These are phyloP conservation scores for Penicillium alfredii DNA, from an alignment of 495 filamentous ascomycete genomes.

Conservation along the genomic window DNA sequence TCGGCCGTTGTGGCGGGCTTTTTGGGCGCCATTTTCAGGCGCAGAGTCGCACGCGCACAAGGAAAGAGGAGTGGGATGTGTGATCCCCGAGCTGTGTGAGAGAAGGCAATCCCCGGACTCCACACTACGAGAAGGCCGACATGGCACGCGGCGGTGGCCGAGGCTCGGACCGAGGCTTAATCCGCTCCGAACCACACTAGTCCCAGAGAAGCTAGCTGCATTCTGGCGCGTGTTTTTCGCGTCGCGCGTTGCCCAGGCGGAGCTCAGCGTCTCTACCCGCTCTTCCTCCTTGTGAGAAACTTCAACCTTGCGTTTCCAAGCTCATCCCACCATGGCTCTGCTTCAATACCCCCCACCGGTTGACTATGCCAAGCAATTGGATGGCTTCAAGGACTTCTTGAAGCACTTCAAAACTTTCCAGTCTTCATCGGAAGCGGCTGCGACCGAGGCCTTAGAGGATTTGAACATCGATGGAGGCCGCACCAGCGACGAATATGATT, in stretches of 20 bases:
- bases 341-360: constrained; percentile 67
- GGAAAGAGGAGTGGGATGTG: constrained; percentile 9
- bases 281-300: too few species aligned
- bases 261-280: constrained; percentile 11
- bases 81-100: constrained; percentile 9
- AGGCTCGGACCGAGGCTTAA: constrained; percentile 31
- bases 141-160: too few species aligned
- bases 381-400: constrained; percentile 83
- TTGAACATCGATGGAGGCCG: constrained; percentile 83
- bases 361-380: constrained; percentile 81
- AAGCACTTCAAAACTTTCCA: constrained; percentile 77
- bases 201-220: constrained; percentile 7
- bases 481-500: constrained; percentile 89
- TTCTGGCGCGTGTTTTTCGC: constrained; percentile 10
- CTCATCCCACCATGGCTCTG: constrained; percentile 62
- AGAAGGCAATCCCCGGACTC: constrained; percentile 28
- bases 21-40: constrained; percentile 54
- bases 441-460: constrained; percentile 68
- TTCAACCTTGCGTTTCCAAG: constrained; percentile 15
- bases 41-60: constrained; percentile 6
- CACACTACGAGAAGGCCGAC: too few species aligned
- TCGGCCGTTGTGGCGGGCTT: constrained; percentile 68
- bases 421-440: constrained; percentile 60
- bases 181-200: constrained; percentile 23
- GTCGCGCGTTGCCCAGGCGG: constrained; percentile 2